Base-by-base conservation (phyloP, 73 alveolate species). In the Paramecium biaurelia region DNA sequence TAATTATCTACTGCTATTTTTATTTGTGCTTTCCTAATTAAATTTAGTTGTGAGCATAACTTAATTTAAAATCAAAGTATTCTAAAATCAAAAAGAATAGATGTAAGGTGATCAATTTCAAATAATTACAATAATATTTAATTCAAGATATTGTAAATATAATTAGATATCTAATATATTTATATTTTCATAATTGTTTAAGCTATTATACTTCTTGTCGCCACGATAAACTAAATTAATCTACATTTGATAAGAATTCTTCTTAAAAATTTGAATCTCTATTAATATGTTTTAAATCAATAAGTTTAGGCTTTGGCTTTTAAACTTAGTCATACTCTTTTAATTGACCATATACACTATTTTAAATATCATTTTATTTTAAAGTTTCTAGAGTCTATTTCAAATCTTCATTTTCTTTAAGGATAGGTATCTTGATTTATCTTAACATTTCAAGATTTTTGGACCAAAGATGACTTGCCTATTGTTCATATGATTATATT, bases 401-500 rank as follows among this genome's bases (percentile, higher is more conserved):
- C 23, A 72, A 35, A 20, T 72, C 58, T 37, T 35, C 59, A 9
- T 35, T 72, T 42, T 72, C 86, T 35, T 72, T 1, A 4, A 35
- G 86, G 56, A 35, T 38, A 12, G 86, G 86, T n/a, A 72, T 38
- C 58, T 72, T 72, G 58, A 72, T 72, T 5, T 72, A 67, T 37
- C 18, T 38, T 8, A 72, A 35, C 86, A 72, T 72, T 26, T 72
- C 86, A 28, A 72, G 56, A 38, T 72, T 72, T 72, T 38, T 32
- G 35, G 56, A 72, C 86, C 86, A 72, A 5, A 72, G 86, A 72
- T 72, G 86, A 23, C 86, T 34, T 34, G 86, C 86, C 86, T 32
- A 37, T 37, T 35, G 56, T 38, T 72, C 86, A 32, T 35, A 72
- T 34, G 38, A 38, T 38, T 72, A 42, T 34, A 72, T 38, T 35